Evolutionary conservation across 768 basidiomycete genomes (phyloP).

Genomic region (Gelatoporia subvermispora): DNA sequence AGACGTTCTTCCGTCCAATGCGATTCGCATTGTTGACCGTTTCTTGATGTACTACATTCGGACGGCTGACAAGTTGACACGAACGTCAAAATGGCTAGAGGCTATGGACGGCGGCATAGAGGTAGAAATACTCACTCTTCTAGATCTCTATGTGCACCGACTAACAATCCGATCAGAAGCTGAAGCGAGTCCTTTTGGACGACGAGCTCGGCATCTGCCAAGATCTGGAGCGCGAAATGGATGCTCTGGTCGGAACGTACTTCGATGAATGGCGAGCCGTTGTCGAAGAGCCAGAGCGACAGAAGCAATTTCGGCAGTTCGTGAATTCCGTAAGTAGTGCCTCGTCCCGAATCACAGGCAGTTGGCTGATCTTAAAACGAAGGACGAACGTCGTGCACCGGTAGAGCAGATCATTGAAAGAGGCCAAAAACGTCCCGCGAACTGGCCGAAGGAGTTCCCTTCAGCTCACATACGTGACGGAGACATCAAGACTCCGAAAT

Average conservation of each 20-base stretch:
- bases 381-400: slow-evolving; percentile 37
- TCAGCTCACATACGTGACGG: slow-evolving; percentile 38
- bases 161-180: slow-evolving; percentile 35
- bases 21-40: slow-evolving; percentile 57
- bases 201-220: slow-evolving; percentile 70
- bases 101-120: slow-evolving; percentile 64
- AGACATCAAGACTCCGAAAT: slow-evolving; percentile 38
- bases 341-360: background rate
- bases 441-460: slow-evolving; percentile 60
- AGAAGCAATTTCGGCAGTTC: slow-evolving; percentile 56
- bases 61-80: slow-evolving; percentile 65
- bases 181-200: slow-evolving; percentile 59
- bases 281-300: slow-evolving; percentile 44
- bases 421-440: slow-evolving; percentile 57
- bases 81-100: slow-evolving; percentile 74
- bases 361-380: background rate
- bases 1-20: slow-evolving; percentile 64
- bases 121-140: slow-evolving; percentile 22
- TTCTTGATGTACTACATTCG: slow-evolving; percentile 68
- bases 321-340: slow-evolving; percentile 47
- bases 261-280: slow-evolving; percentile 68
- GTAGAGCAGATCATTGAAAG: slow-evolving; percentile 55
- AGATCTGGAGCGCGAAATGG: slow-evolving; percentile 64
- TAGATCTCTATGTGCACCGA: background rate
- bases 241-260: slow-evolving; percentile 58